Evolutionary conservation across 257 asterid species (phyloP).

Genomic region (Capsicum rhomboideum): DNA sequence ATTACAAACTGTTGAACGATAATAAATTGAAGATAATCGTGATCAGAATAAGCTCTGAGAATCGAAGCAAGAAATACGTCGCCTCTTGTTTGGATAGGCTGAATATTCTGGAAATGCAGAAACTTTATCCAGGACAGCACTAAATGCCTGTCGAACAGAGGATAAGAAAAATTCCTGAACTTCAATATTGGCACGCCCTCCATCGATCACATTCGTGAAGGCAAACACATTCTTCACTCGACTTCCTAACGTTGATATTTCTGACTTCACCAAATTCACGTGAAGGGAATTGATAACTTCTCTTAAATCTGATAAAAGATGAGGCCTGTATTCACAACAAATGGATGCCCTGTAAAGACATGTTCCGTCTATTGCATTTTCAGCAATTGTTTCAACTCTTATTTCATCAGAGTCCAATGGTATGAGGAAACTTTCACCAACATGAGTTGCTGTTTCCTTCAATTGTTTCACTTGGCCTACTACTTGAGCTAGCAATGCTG

Average conservation of each 20-base stretch:
- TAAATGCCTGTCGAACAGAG: conserved; percentile 38
- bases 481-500: conserved; percentile 69
- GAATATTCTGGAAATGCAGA: conserved; percentile 43
- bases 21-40: background rate
- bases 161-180: conserved; percentile 9
- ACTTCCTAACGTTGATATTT: conserved; percentile 59
- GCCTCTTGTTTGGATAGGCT: conserved; percentile 26
- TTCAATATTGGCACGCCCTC: background rate
- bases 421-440: conserved; percentile 41
- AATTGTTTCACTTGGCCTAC: conserved; percentile 54
- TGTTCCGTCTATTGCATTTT: conserved; percentile 24
- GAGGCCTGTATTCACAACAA: conserved; percentile 65
- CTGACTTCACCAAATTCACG: conserved; percentile 36
- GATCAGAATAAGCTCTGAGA: conserved; percentile 2
- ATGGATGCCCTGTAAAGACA: conserved; percentile 46
- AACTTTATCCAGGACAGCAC: conserved; percentile 44
- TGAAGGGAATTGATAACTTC: conserved; percentile 29
- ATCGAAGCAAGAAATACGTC: conserved; percentile 30
- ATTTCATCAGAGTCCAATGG: conserved; percentile 76
- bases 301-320: conserved; percentile 44
- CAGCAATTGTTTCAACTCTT: conserved; percentile 39
- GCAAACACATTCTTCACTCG: conserved; percentile 52
- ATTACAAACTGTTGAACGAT: background rate
- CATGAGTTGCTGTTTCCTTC: conserved; percentile 42
- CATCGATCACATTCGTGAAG: conserved; percentile 14